These are phyloP conservation scores for Spergularia azorica DNA, from an alignment of 179 eudicot species.

Conservation along the genomic window DNA sequence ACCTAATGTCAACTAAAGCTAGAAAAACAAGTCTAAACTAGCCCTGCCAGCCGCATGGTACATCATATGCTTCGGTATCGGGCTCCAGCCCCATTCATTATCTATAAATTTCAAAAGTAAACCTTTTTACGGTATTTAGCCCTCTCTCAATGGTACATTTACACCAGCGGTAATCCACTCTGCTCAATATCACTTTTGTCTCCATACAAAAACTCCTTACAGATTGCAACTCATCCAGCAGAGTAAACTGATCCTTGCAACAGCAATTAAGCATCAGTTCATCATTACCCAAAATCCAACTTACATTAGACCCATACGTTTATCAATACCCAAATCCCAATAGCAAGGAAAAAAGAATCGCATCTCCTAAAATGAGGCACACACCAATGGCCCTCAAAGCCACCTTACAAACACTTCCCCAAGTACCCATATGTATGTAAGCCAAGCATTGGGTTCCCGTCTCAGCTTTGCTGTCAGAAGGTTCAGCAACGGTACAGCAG, in stretches of 20 bases:
- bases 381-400: slow-evolving; percentile 1
- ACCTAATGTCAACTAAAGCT: no score
- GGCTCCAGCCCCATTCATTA: no score
- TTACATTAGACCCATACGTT: neutral
- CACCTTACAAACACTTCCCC: neutral
- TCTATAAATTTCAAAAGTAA: no score
- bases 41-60: no score
- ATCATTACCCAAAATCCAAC: neutral
- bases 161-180: no score
- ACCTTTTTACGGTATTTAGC: no score
- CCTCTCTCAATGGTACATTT: no score
- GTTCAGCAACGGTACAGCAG: neutral
- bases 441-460: neutral
- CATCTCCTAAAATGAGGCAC: neutral
- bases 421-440: neutral
- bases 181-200: no score
- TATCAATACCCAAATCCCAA: slow-evolving; percentile 1
- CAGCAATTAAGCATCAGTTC: neutral
- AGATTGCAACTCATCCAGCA: no score
- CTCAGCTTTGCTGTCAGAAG: neutral
- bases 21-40: no score
- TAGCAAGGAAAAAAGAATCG: neutral
- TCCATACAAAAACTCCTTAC: no score
- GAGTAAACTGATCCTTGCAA: neutral
- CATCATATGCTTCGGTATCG: no score